A percentile compares a stretch with the other conserved stretches of the same genome.
Conservation (phyloP, 176 grass and related monocot species). For the Tillandsia fasciculata region DNA sequence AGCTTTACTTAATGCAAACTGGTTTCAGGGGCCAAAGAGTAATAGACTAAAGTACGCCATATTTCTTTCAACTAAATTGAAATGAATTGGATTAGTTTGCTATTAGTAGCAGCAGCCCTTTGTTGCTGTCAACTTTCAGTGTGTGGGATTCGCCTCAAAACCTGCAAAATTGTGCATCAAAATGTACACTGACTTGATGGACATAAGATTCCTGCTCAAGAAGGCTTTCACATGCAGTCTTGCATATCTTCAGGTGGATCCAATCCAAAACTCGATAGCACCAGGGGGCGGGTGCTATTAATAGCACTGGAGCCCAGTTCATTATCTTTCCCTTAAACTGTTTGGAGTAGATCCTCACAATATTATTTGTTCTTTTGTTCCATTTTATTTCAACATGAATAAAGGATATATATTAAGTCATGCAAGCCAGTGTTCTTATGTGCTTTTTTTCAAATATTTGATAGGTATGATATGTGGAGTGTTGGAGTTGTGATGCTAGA, state of each 20-base stretch:
- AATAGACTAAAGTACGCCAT: constrained; percentile 63
- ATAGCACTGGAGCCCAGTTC: no score
- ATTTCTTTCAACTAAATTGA: constrained; percentile 10
- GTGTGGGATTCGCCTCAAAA: no score
- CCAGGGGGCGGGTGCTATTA: no score
- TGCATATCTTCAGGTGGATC: no score
- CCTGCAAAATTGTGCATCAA: no score
- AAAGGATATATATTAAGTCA: not conserved
- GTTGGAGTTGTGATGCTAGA: constrained; percentile 97
- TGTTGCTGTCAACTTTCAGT: not conserved
- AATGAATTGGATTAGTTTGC: not conserved
- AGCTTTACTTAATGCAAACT: constrained; percentile 77
- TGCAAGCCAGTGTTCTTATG: not conserved
- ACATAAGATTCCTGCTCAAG: no score
- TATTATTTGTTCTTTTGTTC: not conserved
- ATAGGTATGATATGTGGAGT: constrained; percentile 97
- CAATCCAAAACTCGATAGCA: no score
- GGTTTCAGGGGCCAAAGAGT: constrained; percentile 80
- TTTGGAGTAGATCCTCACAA: no score
- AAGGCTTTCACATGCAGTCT: no score
- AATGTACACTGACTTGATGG: no score
- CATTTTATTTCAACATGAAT: not conserved
- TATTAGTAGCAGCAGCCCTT: not conserved
- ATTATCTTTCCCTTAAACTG: no score
- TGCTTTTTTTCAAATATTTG: constrained; percentile 8